Conservation (phyloP, 1,284 basidiomycete genomes). For the Golubevia sp. region DNA sequence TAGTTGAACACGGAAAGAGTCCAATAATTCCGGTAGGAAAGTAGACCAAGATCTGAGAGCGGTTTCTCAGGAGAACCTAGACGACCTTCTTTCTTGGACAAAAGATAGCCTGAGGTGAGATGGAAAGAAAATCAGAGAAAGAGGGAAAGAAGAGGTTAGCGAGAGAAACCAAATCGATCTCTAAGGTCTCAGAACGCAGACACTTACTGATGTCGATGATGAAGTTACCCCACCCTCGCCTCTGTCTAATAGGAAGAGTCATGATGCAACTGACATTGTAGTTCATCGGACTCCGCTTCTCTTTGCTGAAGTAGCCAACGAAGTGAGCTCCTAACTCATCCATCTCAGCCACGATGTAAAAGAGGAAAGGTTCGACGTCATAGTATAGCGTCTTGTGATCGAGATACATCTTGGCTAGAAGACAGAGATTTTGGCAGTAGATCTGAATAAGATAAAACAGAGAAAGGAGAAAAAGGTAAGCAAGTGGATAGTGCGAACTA, state of each 20-base stretch:
- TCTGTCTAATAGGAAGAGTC: constrained; percentile 92
- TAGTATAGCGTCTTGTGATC: constrained; percentile 99
- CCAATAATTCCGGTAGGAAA: constrained; percentile 96
- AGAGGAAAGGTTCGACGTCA: constrained; percentile 98
- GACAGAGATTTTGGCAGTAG: constrained; percentile 98
- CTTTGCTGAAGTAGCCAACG: constrained; percentile 98
- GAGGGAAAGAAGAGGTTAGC: not conserved
- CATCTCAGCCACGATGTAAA: constrained; percentile 94
- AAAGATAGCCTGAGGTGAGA: constrained; percentile 76
- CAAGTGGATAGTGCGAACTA: not conserved
- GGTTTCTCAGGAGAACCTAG: constrained; percentile 90
- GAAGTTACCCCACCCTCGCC: constrained; percentile 91
- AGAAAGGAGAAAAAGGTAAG: not conserved
- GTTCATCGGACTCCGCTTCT: constrained; percentile 93
- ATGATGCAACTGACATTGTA: constrained; percentile 97
- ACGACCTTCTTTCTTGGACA: constrained; percentile 91
- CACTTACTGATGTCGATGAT: constrained; percentile 93
- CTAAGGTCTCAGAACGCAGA: not conserved
- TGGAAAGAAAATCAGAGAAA: not conserved
- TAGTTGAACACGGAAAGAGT: constrained; percentile 85
- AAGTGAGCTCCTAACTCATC: constrained; percentile 90
- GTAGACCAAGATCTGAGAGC: constrained; percentile 81
- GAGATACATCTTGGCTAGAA: constrained; percentile 98
- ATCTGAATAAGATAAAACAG: constrained; percentile 64
- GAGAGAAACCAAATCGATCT: not conserved